Percentiles rank a stretch among this genome's conserved stretches.
Evolutionary conservation across 2,329 filamentous ascomycete species (phyloP).

Genomic region (Rugonectria rugulosa): DNA sequence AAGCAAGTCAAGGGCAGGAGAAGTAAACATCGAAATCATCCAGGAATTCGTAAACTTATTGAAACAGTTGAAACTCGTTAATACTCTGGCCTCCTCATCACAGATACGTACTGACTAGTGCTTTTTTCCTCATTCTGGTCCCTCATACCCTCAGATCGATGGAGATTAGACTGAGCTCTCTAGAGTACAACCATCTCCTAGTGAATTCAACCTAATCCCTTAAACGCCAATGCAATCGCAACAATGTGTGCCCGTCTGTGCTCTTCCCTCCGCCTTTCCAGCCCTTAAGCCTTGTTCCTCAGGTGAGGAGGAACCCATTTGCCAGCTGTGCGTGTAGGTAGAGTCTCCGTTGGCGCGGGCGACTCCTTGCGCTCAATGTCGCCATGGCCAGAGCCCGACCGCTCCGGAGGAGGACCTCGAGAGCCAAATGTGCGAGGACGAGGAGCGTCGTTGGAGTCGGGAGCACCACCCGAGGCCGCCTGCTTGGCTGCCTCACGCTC

Average conservation of each 20-base stretch:
- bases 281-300: slow-evolving; percentile 45
- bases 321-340: slow-evolving; percentile 61
- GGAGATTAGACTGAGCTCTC: slow-evolving; percentile 46
- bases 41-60: slow-evolving; percentile 6
- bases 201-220: slow-evolving; percentile 43
- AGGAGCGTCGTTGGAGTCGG: slow-evolving; percentile 47
- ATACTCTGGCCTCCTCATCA: slow-evolving; percentile 37
- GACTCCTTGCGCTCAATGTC: slow-evolving; percentile 45
- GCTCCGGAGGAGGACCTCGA: slow-evolving; percentile 52
- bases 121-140: slow-evolving; percentile 42
- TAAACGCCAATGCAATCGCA: slow-evolving; percentile 49
- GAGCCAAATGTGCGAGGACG: slow-evolving; percentile 48
- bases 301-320: slow-evolving; percentile 65
- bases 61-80: slow-evolving; percentile 36
- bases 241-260: slow-evolving; percentile 34
- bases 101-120: slow-evolving; percentile 38
- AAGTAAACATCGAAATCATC: neutral
- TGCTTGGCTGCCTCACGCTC: slow-evolving; percentile 70
- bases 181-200: slow-evolving; percentile 48
- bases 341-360: slow-evolving; percentile 55
- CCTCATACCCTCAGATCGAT: slow-evolving; percentile 41
- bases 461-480: slow-evolving; percentile 43
- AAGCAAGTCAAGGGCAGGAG: slow-evolving; percentile 5
- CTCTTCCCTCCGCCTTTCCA: slow-evolving; percentile 22
- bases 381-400: slow-evolving; percentile 48